A percentile compares a stretch with the other conserved stretches of the same genome.
phyloP scores from a whole-genome alignment of 495 filamentous ascomycete genomes.

The Podospora pseudoanserina region DNA sequence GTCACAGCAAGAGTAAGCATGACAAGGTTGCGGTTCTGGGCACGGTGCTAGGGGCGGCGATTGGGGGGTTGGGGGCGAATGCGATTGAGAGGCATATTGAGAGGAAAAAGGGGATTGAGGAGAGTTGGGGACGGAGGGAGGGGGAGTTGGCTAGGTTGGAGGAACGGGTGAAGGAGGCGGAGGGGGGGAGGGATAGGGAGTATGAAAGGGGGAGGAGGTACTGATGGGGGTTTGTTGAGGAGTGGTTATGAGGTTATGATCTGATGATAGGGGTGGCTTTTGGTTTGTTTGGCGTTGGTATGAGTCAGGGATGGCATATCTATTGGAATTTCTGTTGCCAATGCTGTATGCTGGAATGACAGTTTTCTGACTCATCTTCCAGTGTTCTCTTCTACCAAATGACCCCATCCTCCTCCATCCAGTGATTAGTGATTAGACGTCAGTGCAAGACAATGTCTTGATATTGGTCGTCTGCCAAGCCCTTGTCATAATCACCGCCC shows the following conservation, averaged over 20 bases:
- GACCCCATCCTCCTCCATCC: too few relatives aligned
- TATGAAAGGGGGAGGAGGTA: slow-evolving; percentile 1
- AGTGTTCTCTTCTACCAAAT: too few relatives aligned
- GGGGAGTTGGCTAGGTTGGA: neutral
- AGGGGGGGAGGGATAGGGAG: slow-evolving; percentile 7
- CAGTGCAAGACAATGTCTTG: too few relatives aligned
- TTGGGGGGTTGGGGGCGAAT: slow-evolving; percentile 46
- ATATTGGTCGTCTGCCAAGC: too few relatives aligned
- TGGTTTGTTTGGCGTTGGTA: neutral
- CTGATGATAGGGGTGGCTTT: neutral
- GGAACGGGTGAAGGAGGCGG: slow-evolving; percentile 7
- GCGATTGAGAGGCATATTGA: slow-evolving; percentile 45
- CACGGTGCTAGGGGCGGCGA: slow-evolving; percentile 44
- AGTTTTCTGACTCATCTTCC: too few relatives aligned
- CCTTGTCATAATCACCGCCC: too few relatives aligned
- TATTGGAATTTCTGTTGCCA: too few relatives aligned
- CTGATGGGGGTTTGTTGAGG: neutral
- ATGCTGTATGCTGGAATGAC: too few relatives aligned
- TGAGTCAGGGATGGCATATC: neutral
- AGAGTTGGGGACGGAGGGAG: slow-evolving; percentile 8
- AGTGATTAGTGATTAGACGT: too few relatives aligned
- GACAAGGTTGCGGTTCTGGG: slow-evolving; percentile 26
- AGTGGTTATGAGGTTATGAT: too few relatives aligned
- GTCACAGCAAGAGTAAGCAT: slow-evolving; percentile 5
- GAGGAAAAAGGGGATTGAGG: slow-evolving; percentile 3